Evolutionary conservation across 306 rosid genomes (phyloP), one percentile per base, ranked within the genome.

Genomic region (Prunus padus): DNA sequence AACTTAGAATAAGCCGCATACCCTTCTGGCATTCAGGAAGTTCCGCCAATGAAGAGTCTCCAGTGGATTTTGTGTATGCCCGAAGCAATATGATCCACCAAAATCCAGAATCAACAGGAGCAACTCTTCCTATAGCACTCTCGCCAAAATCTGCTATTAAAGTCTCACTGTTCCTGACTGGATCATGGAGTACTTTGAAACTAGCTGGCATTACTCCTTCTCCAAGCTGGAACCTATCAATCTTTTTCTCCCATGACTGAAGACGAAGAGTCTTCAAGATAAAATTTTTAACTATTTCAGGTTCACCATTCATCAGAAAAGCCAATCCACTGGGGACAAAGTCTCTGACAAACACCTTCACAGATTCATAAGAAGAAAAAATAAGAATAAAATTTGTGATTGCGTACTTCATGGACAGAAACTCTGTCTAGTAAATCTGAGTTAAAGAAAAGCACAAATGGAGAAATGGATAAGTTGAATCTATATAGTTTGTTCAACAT

Each of bases 131-230:
- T 65, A 94, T 92, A 57, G 98, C 97, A 80, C 96, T 94, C 78
- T 91, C 97, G 44, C 98, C 98, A 70, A 94, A 94, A 86, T 94
- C 95, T 66, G 98, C 97, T 61, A 86, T 87, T 67, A 90, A 81
- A 63, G 95, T 94, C 66, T 94, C 96, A 28, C 40, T 75, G 79
- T 88, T 87, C 82, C 82, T 85, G 71, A 90, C 82, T 3, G 97
- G 96, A 80, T 90, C 97, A 75, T 88, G 92, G 67, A 82, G 86
- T 45, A 94, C 98, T 72, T 94, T 94, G 84, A 94, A 94, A 86
- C 97, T 94, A 57, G 98, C 98, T 28, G 97, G 98, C 98, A 91
- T 94, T 19, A 94, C 98, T 62, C 98, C 96, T 90, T 90, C 98
- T 73, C 93, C 98, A 51, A 91, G 90, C 3, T 86, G 92, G 79